Evolutionary conservation across 257 asterid genomes (phyloP).

Genomic region (Osmanthus fragrans): DNA sequence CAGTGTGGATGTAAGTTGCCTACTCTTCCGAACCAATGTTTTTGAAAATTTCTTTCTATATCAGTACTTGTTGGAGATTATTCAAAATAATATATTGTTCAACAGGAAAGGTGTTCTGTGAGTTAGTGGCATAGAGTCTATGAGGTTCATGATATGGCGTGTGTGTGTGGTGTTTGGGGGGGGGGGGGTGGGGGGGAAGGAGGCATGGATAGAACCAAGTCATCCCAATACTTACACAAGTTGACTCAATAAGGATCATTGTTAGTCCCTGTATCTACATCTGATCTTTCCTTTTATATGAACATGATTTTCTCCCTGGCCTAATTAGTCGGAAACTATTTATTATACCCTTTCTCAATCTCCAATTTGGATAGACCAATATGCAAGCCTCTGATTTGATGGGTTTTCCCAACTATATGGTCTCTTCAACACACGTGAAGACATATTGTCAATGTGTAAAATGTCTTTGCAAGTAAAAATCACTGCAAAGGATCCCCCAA

Average conservation of each 20-base stretch:
- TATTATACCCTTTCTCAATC: too few relatives aligned
- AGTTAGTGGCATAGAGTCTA: not conserved
- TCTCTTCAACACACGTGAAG: not conserved
- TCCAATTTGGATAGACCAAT: not conserved
- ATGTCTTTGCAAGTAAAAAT: not conserved
- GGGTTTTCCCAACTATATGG: not conserved
- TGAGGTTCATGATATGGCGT: too few relatives aligned
- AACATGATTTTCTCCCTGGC: not conserved
- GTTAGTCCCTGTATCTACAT: not conserved
- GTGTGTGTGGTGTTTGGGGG: too few relatives aligned
- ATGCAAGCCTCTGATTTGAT: not conserved
- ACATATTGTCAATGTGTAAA: not conserved
- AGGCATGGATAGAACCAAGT: not conserved
- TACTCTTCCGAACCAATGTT: constrained; percentile 10
- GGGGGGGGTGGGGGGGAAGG: too few relatives aligned
- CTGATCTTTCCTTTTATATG: too few relatives aligned
- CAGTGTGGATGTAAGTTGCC: constrained; percentile 65
- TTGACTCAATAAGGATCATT: too few relatives aligned
- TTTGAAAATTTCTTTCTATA: not conserved
- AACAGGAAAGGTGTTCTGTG: not conserved
- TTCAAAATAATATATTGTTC: not conserved
- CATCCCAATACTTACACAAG: not conserved
- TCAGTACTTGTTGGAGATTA: not conserved
- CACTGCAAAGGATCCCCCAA: not conserved
- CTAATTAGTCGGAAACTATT: too few relatives aligned